Evolutionary conservation across 345 rosid genomes (phyloP).

Genomic region (Bruguiera parviflora): DNA sequence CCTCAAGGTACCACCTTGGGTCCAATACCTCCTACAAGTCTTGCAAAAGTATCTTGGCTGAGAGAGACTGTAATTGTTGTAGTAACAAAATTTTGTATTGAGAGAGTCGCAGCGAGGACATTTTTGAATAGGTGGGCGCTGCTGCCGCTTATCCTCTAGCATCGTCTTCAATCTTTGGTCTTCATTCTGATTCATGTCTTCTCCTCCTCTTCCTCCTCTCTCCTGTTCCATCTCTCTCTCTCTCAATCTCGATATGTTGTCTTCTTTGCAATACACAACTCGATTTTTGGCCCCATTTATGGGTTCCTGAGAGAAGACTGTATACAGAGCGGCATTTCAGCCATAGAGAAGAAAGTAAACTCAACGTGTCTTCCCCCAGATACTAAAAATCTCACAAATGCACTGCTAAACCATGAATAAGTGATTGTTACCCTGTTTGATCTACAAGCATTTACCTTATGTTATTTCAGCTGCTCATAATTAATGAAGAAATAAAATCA

Average conservation of each 20-base stretch:
- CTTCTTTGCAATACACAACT: background rate
- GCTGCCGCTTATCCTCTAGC: constrained; percentile 23
- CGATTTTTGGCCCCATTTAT: constrained; percentile 15
- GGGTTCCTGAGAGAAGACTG: constrained; percentile 7
- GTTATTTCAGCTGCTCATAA: background rate
- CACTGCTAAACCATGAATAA: constrained; percentile 21
- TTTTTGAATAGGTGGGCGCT: constrained; percentile 28
- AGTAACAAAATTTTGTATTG: constrained; percentile 69
- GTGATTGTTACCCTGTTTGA: background rate
- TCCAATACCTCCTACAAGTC: constrained; percentile 67
- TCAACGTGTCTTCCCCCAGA: constrained; percentile 18
- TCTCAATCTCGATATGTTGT: background rate
- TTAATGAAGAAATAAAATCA: constrained; percentile 7
- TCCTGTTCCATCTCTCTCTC: constrained; percentile 28
- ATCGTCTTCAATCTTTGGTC: constrained; percentile 33
- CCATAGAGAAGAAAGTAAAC: constrained; percentile 13
- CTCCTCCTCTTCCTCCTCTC: constrained; percentile 20
- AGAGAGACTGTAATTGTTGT: constrained; percentile 63
- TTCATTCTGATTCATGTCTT: constrained; percentile 28
- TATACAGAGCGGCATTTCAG: constrained; percentile 1
- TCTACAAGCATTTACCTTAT: background rate
- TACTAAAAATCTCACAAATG: constrained; percentile 6
- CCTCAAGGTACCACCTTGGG: constrained; percentile 68
- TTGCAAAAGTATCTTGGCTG: constrained; percentile 78
- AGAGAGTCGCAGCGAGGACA: constrained; percentile 68